Conservation (phyloP, 2,329 filamentous ascomycete genomes). For the Cercospora citrullina region DNA sequence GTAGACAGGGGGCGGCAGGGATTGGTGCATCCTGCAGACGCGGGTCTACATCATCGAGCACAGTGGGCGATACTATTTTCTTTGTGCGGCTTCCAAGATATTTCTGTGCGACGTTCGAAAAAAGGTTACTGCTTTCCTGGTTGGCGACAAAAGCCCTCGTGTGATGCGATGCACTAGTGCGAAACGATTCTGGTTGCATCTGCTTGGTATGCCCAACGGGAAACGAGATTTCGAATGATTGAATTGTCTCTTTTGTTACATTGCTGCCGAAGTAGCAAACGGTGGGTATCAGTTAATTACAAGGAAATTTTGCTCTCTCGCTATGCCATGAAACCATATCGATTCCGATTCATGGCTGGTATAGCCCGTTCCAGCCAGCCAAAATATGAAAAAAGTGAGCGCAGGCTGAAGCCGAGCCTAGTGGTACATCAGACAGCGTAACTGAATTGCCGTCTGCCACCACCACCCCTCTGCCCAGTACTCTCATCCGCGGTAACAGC, state of each 20-base stretch:
- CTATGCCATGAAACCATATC: constrained; percentile 1
- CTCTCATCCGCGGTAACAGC: constrained; percentile 2
- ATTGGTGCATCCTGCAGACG: constrained; percentile 18
- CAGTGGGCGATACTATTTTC: background rate
- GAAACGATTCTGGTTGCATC: background rate
- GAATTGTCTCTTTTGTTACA: constrained; percentile 1
- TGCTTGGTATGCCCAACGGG: background rate
- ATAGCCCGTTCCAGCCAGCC: background rate
- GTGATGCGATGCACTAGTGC: background rate
- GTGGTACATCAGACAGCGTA: constrained; percentile 6
- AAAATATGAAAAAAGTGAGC: background rate
- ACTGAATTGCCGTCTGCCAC: constrained; percentile 2
- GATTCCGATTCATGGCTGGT: background rate
- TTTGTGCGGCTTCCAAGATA: background rate
- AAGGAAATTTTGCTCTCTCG: constrained; percentile 13
- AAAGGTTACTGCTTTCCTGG: background rate
- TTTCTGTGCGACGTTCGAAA: constrained; percentile 15
- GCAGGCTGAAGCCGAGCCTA: background rate
- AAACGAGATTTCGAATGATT: background rate
- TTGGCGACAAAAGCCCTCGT: background rate
- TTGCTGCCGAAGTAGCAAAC: constrained; percentile 5
- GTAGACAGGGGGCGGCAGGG: constrained; percentile 8
- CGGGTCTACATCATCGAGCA: constrained; percentile 22
- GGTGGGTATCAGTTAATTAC: constrained; percentile 23
- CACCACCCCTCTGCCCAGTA: background rate